Evolutionary conservation across 1,139 yeast genomes (phyloP), one percentile per base, ranked within the genome.

Genomic region (Debaryomycetaceae sp.): DNA sequence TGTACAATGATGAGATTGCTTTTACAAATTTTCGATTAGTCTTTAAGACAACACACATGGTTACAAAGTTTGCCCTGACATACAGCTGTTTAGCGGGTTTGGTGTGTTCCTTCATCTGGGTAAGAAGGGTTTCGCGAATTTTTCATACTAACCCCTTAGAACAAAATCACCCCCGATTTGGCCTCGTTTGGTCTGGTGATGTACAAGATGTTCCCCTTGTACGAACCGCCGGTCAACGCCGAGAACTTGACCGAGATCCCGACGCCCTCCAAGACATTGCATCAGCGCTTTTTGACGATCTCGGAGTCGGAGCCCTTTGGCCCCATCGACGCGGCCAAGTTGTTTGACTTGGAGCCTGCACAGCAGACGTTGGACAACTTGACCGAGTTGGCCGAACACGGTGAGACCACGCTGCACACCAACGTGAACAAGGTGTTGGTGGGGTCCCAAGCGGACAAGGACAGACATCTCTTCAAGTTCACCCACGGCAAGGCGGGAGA

Each of bases 231-330:
- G 6, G 46, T 49, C 12, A 59, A 65, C 29, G 69, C 77, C 7
- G 93, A 83, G 50, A 83, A 83, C 49, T 64, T 83, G 53, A 83
- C 95, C n/a, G 97, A 91, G 67, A 85, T 89, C 65, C 96, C 96
- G 19, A 78, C 85, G 35, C 96, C 96, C 16, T 74, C 77, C 43
- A 85, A 82, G 58, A 84, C 96, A 3, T 68, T 82, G 42, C 79
- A 78, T 41, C 89, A 93, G 45, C 71, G 94, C 43, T 89, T 88
- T 64, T 61, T 86, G 53, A 83, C 94, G 15, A 81, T 91, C 53
- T 91, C 96, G 10, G 97, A 91, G 61, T 79, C 89, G 14, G 94
- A 88, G 59, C 95, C 96, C n/a, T 89, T 89, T 56, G 96, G 96
- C 4, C 95, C 97, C 5, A 73, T 88, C 6, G 97, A 91, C 51